Evolutionary conservation across 768 basidiomycete genomes (phyloP).

Genomic region (Strobilomyces dryophilus): DNA sequence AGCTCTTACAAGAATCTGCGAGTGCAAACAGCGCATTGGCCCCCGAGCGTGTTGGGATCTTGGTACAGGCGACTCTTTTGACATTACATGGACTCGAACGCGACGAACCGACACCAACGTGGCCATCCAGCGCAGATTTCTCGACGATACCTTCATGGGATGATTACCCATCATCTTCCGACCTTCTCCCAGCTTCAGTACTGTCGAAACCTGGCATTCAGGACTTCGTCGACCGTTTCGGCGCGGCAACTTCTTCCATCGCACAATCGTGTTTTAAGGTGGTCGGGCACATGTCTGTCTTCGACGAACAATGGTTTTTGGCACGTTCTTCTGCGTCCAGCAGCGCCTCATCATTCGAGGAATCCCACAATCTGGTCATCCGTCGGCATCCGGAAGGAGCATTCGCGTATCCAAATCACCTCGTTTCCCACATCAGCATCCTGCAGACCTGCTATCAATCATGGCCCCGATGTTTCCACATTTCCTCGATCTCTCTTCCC

Average conservation of each 20-base stretch:
- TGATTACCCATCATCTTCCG: constrained; percentile 71
- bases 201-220: constrained; percentile 63
- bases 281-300: constrained; percentile 73
- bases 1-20: constrained; percentile 69
- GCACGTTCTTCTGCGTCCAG: constrained; percentile 39
- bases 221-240: constrained; percentile 67
- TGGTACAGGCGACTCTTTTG: constrained; percentile 71
- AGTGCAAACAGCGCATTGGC: constrained; percentile 46
- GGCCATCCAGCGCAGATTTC: constrained; percentile 79
- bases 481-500: constrained; percentile 44
- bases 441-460: constrained; percentile 76
- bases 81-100: constrained; percentile 70
- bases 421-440: constrained; percentile 61
- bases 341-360: constrained; percentile 54
- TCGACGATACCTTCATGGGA: constrained; percentile 43
- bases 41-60: constrained; percentile 71
- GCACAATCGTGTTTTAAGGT: constrained; percentile 55
- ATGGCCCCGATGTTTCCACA: constrained; percentile 78
- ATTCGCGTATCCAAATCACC: constrained; percentile 62
- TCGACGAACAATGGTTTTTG: constrained; percentile 80
- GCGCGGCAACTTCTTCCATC: constrained; percentile 52
- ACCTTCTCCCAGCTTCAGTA: constrained; percentile 51
- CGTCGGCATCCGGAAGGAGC: constrained; percentile 62
- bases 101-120: constrained; percentile 64
- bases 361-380: constrained; percentile 62